These are phyloP conservation scores for Salix caprea DNA, from an alignment of 345 rosid genomes.

Conservation along the genomic window DNA sequence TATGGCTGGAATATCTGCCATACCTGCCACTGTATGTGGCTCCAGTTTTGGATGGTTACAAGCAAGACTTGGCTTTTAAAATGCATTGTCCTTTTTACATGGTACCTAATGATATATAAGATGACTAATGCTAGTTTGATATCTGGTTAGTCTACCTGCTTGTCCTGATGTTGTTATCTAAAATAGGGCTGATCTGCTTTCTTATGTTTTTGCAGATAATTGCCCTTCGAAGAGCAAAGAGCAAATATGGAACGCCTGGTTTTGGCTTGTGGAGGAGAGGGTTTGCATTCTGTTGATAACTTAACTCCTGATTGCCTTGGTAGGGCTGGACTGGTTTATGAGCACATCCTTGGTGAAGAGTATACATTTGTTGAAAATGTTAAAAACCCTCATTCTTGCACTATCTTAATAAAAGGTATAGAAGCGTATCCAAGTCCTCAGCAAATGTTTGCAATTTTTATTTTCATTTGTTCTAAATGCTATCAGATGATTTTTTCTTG, in stretches of 20 bases:
- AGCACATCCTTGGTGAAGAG: conserved; percentile 92
- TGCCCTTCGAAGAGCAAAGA: conserved; percentile 97
- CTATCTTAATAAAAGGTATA: conserved; percentile 88
- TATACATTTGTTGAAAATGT: conserved; percentile 96
- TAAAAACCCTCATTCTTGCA: conserved; percentile 86
- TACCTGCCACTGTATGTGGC: background rate
- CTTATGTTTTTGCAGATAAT: conserved; percentile 51
- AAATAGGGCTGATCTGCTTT: background rate
- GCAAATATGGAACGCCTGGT: conserved; percentile 95
- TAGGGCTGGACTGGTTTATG: conserved; percentile 97
- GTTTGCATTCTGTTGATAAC: conserved; percentile 84
- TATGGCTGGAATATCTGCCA: background rate
- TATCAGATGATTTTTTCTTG: background rate
- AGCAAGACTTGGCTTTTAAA: background rate
- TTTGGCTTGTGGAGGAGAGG: conserved; percentile 97
- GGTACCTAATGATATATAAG: background rate
- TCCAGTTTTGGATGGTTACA: background rate
- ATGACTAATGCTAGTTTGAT: background rate
- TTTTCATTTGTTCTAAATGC: background rate
- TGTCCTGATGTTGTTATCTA: background rate
- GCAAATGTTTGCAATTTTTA: background rate
- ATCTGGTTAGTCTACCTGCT: background rate
- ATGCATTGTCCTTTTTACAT: background rate
- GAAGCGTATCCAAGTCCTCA: background rate
- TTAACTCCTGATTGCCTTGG: conserved; percentile 87